Evolutionary conservation across 306 rosid species (phyloP).

Genomic region (Medicago ruthenica): DNA sequence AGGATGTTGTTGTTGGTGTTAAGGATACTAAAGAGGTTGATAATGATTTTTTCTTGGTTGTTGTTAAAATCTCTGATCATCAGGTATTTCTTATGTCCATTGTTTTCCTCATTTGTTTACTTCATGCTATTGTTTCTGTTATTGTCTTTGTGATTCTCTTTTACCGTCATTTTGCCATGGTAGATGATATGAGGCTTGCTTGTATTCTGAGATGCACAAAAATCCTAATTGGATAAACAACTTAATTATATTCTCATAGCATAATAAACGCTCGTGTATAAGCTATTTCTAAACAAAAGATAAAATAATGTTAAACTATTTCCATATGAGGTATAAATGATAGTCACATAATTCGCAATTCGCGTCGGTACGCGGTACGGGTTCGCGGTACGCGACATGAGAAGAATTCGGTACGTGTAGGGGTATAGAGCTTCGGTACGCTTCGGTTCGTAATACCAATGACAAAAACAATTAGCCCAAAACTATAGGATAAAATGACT

Average conservation of each 20-base stretch:
- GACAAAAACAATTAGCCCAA: too few relatives aligned
- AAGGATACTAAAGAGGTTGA: conserved; percentile 89
- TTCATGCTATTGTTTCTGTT: not conserved
- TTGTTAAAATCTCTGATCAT: conserved; percentile 87
- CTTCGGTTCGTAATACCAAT: too few relatives aligned
- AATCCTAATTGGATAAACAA: not conserved
- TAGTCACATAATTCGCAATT: too few relatives aligned
- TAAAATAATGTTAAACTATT: not conserved
- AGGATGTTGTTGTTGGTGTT: conserved; percentile 93
- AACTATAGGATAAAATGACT: too few relatives aligned
- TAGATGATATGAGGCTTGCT: conserved; percentile 9
- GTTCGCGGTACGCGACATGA: too few relatives aligned
- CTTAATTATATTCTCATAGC: not conserved
- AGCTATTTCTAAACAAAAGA: not conserved
- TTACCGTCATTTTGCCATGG: not conserved
- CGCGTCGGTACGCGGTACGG: too few relatives aligned
- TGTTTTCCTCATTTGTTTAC: not conserved
- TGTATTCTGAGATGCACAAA: conserved; percentile 7
- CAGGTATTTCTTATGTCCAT: conserved; percentile 57
- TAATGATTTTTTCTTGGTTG: conserved; percentile 96
- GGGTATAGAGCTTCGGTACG: too few relatives aligned
- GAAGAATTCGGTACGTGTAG: too few relatives aligned
- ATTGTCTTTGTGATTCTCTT: not conserved
- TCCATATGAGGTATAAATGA: not conserved
- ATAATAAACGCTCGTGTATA: not conserved